These are phyloP conservation scores for Deinandra increscens DNA, from an alignment of 129 eudicot species.

Conservation along the genomic window DNA sequence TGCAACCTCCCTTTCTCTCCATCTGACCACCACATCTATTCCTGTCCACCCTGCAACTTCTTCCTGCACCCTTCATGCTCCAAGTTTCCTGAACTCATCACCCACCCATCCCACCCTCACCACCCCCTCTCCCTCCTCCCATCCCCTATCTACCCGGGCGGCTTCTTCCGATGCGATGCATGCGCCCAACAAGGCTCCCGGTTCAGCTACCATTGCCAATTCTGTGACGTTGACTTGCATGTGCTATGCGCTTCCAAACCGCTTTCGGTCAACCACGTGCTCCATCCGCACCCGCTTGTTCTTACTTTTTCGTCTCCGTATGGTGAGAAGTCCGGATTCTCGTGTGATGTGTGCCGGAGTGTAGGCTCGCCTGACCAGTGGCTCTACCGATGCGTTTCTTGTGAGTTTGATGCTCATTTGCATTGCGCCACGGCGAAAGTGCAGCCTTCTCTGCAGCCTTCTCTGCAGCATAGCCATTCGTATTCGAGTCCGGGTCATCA, in stretches of 20 bases:
- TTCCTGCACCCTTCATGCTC: constrained; percentile 54
- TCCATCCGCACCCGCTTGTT: constrained; percentile 42
- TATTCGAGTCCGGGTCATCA: constrained; percentile 14
- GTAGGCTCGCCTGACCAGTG: constrained; percentile 50
- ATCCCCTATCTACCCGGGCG: constrained; percentile 47
- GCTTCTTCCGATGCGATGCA: constrained; percentile 59
- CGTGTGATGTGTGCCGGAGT: constrained; percentile 51
- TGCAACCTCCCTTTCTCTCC: constrained; percentile 39
- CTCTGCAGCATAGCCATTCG: constrained; percentile 35
- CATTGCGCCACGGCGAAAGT: constrained; percentile 36
- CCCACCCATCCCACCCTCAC: constrained; percentile 50
- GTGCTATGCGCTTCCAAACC: constrained; percentile 54
- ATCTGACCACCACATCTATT: constrained; percentile 28
- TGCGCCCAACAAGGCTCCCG: constrained; percentile 46
- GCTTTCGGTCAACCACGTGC: constrained; percentile 29
- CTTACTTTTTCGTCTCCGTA: constrained; percentile 54
- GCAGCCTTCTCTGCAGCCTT: not conserved
- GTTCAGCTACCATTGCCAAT: constrained; percentile 58
- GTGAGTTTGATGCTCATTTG: constrained; percentile 66
- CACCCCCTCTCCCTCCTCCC: constrained; percentile 56
- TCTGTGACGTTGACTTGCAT: constrained; percentile 57
- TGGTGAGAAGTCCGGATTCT: constrained; percentile 36
- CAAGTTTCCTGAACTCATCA: constrained; percentile 44
- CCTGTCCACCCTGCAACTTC: constrained; percentile 53
- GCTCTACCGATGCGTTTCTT: constrained; percentile 54